These are phyloP conservation scores for Botrytis galanthina DNA, from an alignment of 2,329 filamentous ascomycete species.

Conservation along the genomic window DNA sequence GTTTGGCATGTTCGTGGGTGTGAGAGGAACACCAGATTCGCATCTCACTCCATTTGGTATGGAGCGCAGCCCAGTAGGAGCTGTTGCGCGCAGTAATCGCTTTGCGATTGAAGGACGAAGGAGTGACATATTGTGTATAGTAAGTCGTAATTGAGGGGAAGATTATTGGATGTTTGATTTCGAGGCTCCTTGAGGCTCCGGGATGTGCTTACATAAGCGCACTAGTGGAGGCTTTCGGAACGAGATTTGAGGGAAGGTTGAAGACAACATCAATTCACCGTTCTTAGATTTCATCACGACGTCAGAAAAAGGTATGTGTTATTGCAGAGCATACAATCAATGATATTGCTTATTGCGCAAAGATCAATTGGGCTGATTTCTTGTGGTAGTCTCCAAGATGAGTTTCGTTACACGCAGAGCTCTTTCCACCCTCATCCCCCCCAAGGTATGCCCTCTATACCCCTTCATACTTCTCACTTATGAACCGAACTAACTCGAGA, in stretches of 20 bases:
- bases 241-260: constrained; percentile 24
- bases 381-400: constrained; percentile 61
- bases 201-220: constrained; percentile 26
- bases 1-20: constrained; percentile 40
- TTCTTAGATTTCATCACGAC: constrained; percentile 29
- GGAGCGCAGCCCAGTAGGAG: constrained; percentile 39
- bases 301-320: constrained; percentile 36
- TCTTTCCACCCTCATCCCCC: constrained; percentile 97
- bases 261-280: constrained; percentile 28
- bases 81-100: constrained; percentile 51
- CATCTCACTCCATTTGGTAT: constrained; percentile 51
- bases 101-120: constrained; percentile 57
- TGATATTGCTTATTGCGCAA: not conserved
- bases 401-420: constrained; percentile 87
- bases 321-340: not conserved
- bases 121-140: constrained; percentile 57
- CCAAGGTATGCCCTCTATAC: constrained; percentile 68
- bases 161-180: constrained; percentile 2
- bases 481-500: constrained; percentile 21
- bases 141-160: constrained; percentile 20
- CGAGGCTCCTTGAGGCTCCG: constrained; percentile 21
- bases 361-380: constrained; percentile 38
- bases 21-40: constrained; percentile 43
- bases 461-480: not conserved
- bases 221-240: constrained; percentile 29